Base-by-base conservation (phyloP, 1,284 basidiomycete genomes). In the Wolfiporia cocos region DNA sequence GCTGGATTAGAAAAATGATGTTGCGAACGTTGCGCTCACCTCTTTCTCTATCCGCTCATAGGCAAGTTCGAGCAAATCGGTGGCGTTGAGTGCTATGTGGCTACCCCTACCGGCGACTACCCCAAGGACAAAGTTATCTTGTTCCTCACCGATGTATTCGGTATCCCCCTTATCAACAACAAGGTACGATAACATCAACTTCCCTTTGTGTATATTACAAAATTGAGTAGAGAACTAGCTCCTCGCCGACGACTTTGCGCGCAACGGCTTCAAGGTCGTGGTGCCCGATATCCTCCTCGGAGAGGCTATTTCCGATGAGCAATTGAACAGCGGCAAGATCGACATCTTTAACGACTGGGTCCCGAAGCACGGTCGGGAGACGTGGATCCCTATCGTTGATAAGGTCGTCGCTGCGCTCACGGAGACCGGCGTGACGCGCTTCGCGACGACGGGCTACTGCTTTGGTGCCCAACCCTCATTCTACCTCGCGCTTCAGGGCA, bases 171-270 rank as follows among this genome's bases (percentile, higher is more conserved):
- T 18, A 43, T 61, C 51, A 77, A 78, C 58, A 62, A 62, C 53
- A 55, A 61, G 50, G 68, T 68, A 41, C 31, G 59, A 49, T 19
- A n/a, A n/a, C n/a, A n/a, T n/a, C n/a, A 15, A 23, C 21, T n/a
- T 42, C 29, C 35, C 38, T 36, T 14, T 34, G 5, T n/a, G 19
- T 38, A 15, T 21, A 28, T 17, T 21, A 19, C 36, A 15, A 14
- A 21, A 9, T 30, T 24, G 15, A 37, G 28, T 14, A 14, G 14
- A 28, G 7, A 28, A 9, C 26, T 22, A 84, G 79, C 67, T 84
- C 22, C 64, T 85, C 26, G 76, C 71, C 14, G 88, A 90, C 54
- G 79, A 78, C 55, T 90, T 81, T 62, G 85, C 86, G n/a, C 67
- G 66, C 23, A 82, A 85, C 50, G 86, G 86, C 11, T 83, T 76